Conservation (phyloP, 2,329 filamentous ascomycete genomes). For the Penicillium sp. region DNA sequence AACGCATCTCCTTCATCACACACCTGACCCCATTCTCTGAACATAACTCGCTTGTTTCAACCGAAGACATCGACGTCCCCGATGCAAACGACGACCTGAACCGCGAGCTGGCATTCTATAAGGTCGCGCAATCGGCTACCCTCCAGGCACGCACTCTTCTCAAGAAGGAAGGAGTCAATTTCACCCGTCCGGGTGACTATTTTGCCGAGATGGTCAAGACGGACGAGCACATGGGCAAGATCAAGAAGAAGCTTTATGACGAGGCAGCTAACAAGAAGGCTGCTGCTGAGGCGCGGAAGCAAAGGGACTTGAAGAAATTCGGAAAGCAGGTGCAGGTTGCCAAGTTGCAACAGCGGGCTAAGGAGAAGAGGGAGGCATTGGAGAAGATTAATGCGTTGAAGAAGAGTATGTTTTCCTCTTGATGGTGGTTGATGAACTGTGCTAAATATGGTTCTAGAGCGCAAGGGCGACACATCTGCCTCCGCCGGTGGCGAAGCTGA, state of each 20-base stretch:
- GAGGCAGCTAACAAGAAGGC: constrained; percentile 93
- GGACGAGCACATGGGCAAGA: constrained; percentile 97
- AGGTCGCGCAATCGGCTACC: constrained; percentile 81
- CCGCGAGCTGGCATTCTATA: constrained; percentile 92
- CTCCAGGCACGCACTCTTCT: constrained; percentile 74
- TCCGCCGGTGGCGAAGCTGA: constrained; percentile 70
- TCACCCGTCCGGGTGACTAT: constrained; percentile 89
- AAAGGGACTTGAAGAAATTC: constrained; percentile 97
- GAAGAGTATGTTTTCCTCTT: constrained; percentile 73
- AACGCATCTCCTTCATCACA: constrained; percentile 63
- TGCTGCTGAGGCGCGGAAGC: constrained; percentile 84
- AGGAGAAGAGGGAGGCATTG: constrained; percentile 88
- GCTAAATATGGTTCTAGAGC: constrained; percentile 64
- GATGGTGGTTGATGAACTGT: too few species aligned
- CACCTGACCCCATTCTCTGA: constrained; percentile 77
- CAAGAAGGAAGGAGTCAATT: constrained; percentile 80
- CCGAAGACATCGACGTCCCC: constrained; percentile 71
- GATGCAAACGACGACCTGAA: constrained; percentile 91
- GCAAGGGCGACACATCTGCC: constrained; percentile 68
- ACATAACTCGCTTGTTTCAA: constrained; percentile 77
- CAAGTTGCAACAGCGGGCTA: constrained; percentile 91
- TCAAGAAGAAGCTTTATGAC: constrained; percentile 90
- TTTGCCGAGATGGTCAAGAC: constrained; percentile 99
- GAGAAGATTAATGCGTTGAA: constrained; percentile 96
- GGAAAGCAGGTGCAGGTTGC: constrained; percentile 97